Evolutionary conservation across 1,284 basidiomycete genomes (phyloP).

Genomic region (Gomphus bonarii): DNA sequence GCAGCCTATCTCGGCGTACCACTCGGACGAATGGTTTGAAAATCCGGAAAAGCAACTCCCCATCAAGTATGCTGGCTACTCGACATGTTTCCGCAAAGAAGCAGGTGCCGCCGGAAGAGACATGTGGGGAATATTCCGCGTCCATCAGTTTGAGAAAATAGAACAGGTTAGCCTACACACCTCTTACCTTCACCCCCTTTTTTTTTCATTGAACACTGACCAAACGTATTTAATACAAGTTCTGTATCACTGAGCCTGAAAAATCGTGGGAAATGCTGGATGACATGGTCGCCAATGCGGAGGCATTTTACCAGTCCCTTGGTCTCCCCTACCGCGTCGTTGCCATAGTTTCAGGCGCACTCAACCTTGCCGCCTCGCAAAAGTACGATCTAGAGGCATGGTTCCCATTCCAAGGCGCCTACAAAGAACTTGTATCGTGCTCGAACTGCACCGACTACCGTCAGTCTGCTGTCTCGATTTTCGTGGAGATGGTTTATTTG

Average conservation of each 20-base stretch:
- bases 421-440: conserved; percentile 92
- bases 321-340: conserved; percentile 88
- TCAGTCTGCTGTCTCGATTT: conserved; percentile 32
- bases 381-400: conserved; percentile 98
- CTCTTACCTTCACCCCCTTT: background rate
- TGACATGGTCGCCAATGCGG: conserved; percentile 80
- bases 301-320: conserved; percentile 94
- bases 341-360: conserved; percentile 90
- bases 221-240: conserved; percentile 38
- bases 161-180: conserved; percentile 43
- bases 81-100: conserved; percentile 99
- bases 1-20: conserved; percentile 94
- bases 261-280: conserved; percentile 95
- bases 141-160: conserved; percentile 99
- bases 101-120: conserved; percentile 95
- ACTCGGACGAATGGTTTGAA: conserved; percentile 97
- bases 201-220: background rate
- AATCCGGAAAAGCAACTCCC: conserved; percentile 86
- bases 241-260: conserved; percentile 89
- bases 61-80: conserved; percentile 74
- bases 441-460: conserved; percentile 95
- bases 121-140: conserved; percentile 99
- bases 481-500: background rate
- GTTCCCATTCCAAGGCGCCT: conserved; percentile 96
- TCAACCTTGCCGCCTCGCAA: conserved; percentile 95